Evolutionary conservation across 2,329 filamentous ascomycete genomes (phyloP), one percentile per base, ranked within the genome.

Genomic region (Alternaria viburni): DNA sequence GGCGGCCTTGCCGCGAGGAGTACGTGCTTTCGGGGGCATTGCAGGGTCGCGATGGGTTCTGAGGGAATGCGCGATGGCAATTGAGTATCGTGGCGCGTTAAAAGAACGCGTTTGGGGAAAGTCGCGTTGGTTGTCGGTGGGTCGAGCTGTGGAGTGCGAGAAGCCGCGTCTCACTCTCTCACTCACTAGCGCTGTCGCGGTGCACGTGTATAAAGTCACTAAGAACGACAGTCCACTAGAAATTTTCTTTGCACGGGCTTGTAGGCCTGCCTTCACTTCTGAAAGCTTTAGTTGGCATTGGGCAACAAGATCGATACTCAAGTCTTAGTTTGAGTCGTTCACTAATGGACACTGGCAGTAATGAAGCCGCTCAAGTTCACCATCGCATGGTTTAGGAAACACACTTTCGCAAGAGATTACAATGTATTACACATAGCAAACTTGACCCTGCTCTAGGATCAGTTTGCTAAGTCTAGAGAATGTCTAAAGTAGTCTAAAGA

Each of bases 11-110:
- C 67, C 66, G 19, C 66, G 62, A 41, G 62, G 65, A 21, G 52
- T 64, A 30, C 63, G 59, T 8, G 60, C 41, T 51, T 70, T 72
- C 3, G 64, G 66, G 3, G 69, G 57, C 69, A 73, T 72, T 51
- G 41, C 55, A 25, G 44, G 6, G 4, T 52, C 36, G 57, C 7
- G 32, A 4, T 15, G 13, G 43, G 3, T 26, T 11, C 3, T 6
- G 19, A 30, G 5, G 9, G 12, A 26, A 19, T 25, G 13, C 15
- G 28, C n/a, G 15, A 46, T 12, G 32, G 19, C 3, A 26, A 45
- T 54, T 30, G 49, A 45, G 9, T 15, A 13, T 55, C 10, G 13
- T 12, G 5, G 4, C 12, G 28, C 26, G n/a, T 11, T 43, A 26
- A 21, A 32, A 6, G 28, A 21, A 13, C 19, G 49, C 26, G 15